A percentile compares a stretch with the other conserved stretches of the same genome.
phyloP scores from a whole-genome alignment of 1,284 basidiomycete genomes.

The Apiotrichum sp. region DNA sequence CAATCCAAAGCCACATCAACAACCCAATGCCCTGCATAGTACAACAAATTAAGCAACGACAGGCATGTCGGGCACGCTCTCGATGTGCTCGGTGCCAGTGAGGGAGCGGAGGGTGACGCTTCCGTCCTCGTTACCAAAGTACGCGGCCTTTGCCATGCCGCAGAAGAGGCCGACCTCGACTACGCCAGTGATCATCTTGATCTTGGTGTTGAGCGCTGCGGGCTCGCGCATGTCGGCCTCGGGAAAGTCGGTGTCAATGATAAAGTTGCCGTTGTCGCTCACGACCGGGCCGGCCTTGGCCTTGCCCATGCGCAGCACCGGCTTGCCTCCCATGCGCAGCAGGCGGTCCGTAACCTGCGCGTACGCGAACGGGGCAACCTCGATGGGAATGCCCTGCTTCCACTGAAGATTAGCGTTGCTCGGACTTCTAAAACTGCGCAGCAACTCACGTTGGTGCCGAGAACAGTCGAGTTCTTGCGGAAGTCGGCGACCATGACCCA shows the following conservation, averaged over 20 bases:
- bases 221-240: conserved; percentile 65
- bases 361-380: conserved; percentile 95
- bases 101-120: conserved; percentile 43
- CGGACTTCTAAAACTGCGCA: neutral
- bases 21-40: neutral
- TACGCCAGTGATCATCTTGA: conserved; percentile 91
- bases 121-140: conserved; percentile 80
- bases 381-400: conserved; percentile 83
- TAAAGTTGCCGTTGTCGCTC: conserved; percentile 90
- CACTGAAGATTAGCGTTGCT: conserved; percentile 54
- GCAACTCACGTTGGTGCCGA: conserved; percentile 73
- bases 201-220: conserved; percentile 61
- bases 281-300: conserved; percentile 75
- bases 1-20: too few species aligned
- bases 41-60: conserved; percentile 3
- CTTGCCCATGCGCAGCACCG: conserved; percentile 66
- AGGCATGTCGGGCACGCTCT: conserved; percentile 33
- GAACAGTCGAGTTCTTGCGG: conserved; percentile 76
- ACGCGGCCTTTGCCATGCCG: conserved; percentile 86
- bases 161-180: conserved; percentile 97
- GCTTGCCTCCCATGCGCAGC: conserved; percentile 56
- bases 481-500: conserved; percentile 95
- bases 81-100: conserved; percentile 42
- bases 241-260: conserved; percentile 85
- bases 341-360: conserved; percentile 67